A percentile compares a stretch with the other conserved stretches of the same genome.
Conservation (phyloP, 2,329 filamentous ascomycete genomes). For the Diaporthe sp. region DNA sequence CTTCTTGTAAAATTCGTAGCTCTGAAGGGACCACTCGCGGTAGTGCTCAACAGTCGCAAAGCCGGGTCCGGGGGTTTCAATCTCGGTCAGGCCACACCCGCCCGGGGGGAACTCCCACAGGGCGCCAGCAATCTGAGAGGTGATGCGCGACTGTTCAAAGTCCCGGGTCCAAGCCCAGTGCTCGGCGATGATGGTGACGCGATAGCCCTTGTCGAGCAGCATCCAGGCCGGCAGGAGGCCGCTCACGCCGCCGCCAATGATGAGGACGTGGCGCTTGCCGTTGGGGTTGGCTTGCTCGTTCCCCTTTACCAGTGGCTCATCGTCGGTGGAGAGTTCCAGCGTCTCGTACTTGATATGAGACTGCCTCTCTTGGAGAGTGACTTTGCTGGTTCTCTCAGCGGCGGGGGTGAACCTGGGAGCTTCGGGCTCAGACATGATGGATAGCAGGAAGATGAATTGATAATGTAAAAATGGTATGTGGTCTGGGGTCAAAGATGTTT, state of each 20-base stretch:
- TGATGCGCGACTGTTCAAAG: neutral
- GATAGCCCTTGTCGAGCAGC: neutral
- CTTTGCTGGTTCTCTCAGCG: neutral
- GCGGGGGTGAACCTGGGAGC: neutral
- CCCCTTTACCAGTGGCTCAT: neutral
- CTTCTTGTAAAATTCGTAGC: too few relatives aligned
- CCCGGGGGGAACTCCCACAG: too few relatives aligned
- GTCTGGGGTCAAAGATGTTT: neutral
- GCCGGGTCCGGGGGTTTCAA: too few relatives aligned
- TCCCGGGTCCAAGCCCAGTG: neutral
- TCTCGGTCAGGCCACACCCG: too few relatives aligned
- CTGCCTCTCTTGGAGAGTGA: neutral
- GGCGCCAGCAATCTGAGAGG: too few relatives aligned
- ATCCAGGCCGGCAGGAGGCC: neutral
- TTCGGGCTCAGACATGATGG: neutral
- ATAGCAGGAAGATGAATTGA: neutral
- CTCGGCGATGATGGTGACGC: neutral
- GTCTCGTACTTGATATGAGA: neutral
- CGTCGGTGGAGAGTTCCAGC: neutral
- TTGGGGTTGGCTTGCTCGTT: neutral
- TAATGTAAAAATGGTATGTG: neutral
- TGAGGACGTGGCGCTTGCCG: neutral
- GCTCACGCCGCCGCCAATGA: neutral
- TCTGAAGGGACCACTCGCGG: too few relatives aligned
- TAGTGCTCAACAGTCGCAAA: too few relatives aligned